Evolutionary conservation across 208 protist species (phyloP).

Genomic region (Blastocrithidia nonstop): DNA sequence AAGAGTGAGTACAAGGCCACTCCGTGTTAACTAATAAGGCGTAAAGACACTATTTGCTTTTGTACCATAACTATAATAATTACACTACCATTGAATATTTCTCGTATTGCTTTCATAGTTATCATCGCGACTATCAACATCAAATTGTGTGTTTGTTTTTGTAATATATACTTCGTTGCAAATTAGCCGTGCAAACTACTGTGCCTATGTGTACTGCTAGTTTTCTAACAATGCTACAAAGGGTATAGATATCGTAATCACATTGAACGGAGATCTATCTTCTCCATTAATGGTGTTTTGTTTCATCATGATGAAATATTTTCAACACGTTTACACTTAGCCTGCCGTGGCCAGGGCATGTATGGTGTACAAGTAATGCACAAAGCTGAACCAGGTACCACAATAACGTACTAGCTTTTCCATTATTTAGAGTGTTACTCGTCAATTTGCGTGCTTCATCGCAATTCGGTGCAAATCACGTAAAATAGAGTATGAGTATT

Average conservation of each 20-base stretch:
- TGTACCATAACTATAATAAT: not conserved
- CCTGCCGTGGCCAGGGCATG: slow-evolving; percentile 37
- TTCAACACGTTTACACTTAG: slow-evolving; percentile 8
- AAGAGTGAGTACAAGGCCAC: no score
- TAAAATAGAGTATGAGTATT: slow-evolving; percentile 12
- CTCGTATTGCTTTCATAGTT: slow-evolving; percentile 7
- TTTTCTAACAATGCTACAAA: slow-evolving; percentile 50
- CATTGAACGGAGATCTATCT: slow-evolving; percentile 29
- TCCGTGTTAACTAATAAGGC: not conserved
- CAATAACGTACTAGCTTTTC: slow-evolving; percentile 6
- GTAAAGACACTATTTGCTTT: slow-evolving; percentile 1
- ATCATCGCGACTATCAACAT: no score
- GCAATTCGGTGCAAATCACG: slow-evolving; percentile 58
- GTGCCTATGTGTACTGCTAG: slow-evolving; percentile 12
- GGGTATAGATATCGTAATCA: slow-evolving; percentile 39
- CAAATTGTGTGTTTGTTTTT: no score
- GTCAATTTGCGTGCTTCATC: slow-evolving; percentile 48
- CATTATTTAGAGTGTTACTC: no score
- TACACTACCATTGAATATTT: slow-evolving; percentile 4
- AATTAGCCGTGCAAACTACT: slow-evolving; percentile 11
- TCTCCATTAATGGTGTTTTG: slow-evolving; percentile 1
- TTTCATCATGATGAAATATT: slow-evolving; percentile 9
- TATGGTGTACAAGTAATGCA: slow-evolving; percentile 69
- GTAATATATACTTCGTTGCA: not conserved
- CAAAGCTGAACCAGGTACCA: slow-evolving; percentile 30